A percentile compares a stretch with the other conserved stretches of the same genome.
These are phyloP conservation scores for Pontederia crassipes DNA, from an alignment of 176 grass and related monocot genomes.

Conservation along the genomic window DNA sequence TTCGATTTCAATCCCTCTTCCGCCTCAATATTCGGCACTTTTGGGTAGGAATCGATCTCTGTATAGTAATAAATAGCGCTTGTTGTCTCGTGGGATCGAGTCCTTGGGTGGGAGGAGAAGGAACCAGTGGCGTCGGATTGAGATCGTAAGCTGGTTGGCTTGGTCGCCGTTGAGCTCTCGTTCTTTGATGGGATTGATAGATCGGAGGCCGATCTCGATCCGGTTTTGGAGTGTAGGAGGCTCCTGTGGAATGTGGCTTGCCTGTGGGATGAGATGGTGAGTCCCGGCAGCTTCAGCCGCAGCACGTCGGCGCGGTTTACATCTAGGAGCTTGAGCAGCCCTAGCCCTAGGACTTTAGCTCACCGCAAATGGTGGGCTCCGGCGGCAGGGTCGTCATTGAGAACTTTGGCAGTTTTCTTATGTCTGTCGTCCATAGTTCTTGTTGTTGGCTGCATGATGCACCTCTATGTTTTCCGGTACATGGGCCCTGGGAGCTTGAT, in stretches of 20 bases:
- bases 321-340: slow-evolving; percentile 52
- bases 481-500: slow-evolving; percentile 29
- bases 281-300: slow-evolving; percentile 40
- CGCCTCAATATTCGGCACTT: too few species aligned
- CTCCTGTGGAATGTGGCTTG: slow-evolving; percentile 16
- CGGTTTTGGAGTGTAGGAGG: background rate
- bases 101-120: background rate
- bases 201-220: background rate
- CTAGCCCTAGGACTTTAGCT: slow-evolving; percentile 1
- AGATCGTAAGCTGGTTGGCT: background rate
- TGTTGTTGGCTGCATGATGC: slow-evolving; percentile 43
- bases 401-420: slow-evolving; percentile 33
- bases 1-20: too few species aligned
- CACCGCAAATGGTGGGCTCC: slow-evolving; percentile 70
- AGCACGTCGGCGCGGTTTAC: slow-evolving; percentile 57
- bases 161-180: background rate
- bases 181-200: background rate
- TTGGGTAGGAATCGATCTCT: too few species aligned
- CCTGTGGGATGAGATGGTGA: slow-evolving; percentile 39
- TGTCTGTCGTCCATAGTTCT: slow-evolving; percentile 41
- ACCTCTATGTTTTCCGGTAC: slow-evolving; percentile 55
- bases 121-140: background rate
- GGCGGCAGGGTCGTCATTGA: slow-evolving; percentile 30
- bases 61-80: too few species aligned
- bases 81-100: background rate